Conservation (phyloP, 2,329 filamentous ascomycete species). For the Geosmithia putterillii region DNA sequence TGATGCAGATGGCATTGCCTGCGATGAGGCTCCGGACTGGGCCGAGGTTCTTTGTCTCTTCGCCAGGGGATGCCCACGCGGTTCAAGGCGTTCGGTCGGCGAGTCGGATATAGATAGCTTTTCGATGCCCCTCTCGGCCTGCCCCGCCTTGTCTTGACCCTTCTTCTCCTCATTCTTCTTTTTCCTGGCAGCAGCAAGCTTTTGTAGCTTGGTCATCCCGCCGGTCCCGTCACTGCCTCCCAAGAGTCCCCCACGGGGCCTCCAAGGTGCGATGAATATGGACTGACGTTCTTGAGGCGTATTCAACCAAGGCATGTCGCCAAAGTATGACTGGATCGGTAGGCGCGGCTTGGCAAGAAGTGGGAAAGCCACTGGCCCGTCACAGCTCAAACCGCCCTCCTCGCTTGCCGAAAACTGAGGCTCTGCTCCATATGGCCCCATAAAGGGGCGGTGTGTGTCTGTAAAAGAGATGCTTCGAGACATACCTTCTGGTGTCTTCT, state of each 20-base stretch:
- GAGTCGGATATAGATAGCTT: conserved; percentile 17
- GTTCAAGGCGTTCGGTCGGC: conserved; percentile 14
- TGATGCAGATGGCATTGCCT: background rate
- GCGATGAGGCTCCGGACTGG: background rate
- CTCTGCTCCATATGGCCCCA: conserved; percentile 18
- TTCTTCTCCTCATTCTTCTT: conserved; percentile 62
- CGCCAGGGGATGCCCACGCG: conserved; percentile 5
- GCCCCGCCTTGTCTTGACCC: conserved; percentile 11
- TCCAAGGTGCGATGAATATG: conserved; percentile 45
- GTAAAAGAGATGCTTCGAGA: conserved; percentile 18
- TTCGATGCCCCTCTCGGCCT: conserved; percentile 14
- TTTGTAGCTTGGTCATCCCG: conserved; percentile 83
- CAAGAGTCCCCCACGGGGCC: conserved; percentile 54
- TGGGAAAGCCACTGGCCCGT: background rate
- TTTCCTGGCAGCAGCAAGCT: conserved; percentile 73
- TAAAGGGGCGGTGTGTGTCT: conserved; percentile 11
- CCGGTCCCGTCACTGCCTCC: conserved; percentile 58
- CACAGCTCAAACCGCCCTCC: background rate
- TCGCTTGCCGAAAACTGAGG: conserved; percentile 5
- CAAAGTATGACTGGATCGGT: conserved; percentile 38
- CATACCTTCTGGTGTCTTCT: conserved; percentile 30
- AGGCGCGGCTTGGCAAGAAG: background rate
- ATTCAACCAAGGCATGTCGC: conserved; percentile 75
- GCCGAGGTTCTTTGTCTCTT: conserved; percentile 12
- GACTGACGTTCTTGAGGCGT: conserved; percentile 55